Evolutionary conservation across 331 rosid species (phyloP).

Genomic region (Arachis monticola): DNA sequence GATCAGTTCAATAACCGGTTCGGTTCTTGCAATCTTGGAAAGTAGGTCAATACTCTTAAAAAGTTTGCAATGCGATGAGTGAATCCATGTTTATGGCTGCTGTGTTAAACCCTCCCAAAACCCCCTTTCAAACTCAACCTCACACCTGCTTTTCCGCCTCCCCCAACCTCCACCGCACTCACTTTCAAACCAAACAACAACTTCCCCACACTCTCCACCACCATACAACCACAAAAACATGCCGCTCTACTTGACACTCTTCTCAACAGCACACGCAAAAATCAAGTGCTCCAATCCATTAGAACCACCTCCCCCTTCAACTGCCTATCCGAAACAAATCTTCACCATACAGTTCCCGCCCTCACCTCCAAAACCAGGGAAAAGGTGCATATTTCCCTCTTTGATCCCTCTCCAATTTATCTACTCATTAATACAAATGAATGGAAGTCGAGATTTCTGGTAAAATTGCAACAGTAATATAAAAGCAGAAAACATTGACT

Average conservation of each 20-base stretch:
- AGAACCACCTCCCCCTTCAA: conserved; percentile 45
- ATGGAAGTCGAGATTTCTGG: too few species aligned
- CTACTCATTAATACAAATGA: too few species aligned
- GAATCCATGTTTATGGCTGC: conserved; percentile 5
- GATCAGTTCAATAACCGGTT: too few species aligned
- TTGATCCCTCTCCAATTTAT: not conserved
- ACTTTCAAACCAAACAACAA: conserved; percentile 40
- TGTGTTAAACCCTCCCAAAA: conserved; percentile 67
- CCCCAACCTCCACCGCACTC: conserved; percentile 18
- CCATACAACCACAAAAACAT: conserved; percentile 37
- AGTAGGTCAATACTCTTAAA: too few species aligned
- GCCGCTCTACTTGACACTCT: conserved; percentile 53
- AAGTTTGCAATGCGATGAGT: too few species aligned
- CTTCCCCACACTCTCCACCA: conserved; percentile 39
- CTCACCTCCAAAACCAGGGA: conserved; percentile 88
- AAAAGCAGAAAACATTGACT: too few species aligned
- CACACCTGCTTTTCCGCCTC: conserved; percentile 3
- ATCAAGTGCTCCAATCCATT: conserved; percentile 51
- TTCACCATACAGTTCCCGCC: conserved; percentile 76
- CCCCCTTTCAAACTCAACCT: conserved; percentile 32
- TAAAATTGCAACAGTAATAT: too few species aligned
- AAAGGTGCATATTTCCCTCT: conserved; percentile 52
- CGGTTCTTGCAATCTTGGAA: too few species aligned
- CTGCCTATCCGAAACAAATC: conserved; percentile 86
- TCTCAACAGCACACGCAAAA: conserved; percentile 53